Evolutionary conservation across 2,329 filamentous ascomycete genomes (phyloP).

Genomic region (Aspergillus melleus): DNA sequence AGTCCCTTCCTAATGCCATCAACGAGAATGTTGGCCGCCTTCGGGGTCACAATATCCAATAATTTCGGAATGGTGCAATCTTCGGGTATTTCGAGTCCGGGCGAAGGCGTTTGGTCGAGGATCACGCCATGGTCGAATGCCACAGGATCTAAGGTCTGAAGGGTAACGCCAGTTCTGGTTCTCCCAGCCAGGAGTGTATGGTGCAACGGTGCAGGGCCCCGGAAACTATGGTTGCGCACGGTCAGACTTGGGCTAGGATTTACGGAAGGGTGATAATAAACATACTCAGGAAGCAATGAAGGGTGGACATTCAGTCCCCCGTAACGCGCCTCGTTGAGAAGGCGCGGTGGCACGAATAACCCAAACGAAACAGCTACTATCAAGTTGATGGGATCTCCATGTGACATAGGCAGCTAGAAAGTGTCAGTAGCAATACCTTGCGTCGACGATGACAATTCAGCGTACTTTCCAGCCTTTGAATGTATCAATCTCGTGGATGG

Average conservation of each 20-base stretch:
- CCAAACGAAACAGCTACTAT: slow-evolving; percentile 94
- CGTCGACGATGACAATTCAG: slow-evolving; percentile 8
- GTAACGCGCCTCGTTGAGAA: slow-evolving; percentile 70
- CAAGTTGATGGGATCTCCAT: slow-evolving; percentile 62
- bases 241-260: too few species aligned
- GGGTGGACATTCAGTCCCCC: slow-evolving; percentile 93
- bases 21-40: slow-evolving; percentile 72
- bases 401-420: slow-evolving; percentile 54
- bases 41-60: slow-evolving; percentile 56
- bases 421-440: slow-evolving; percentile 18
- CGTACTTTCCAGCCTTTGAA: slow-evolving; percentile 78
- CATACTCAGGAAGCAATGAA: slow-evolving; percentile 80
- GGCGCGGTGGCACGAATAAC: slow-evolving; percentile 75
- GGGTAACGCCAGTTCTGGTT: slow-evolving; percentile 68
- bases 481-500: slow-evolving; percentile 73
- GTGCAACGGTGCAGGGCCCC: slow-evolving; percentile 83
- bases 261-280: too few species aligned
- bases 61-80: slow-evolving; percentile 52
- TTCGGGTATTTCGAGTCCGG: slow-evolving; percentile 55
- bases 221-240: slow-evolving; percentile 56
- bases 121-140: slow-evolving; percentile 78
- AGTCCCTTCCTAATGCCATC: slow-evolving; percentile 61
- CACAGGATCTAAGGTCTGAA: slow-evolving; percentile 79
- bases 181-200: slow-evolving; percentile 71
- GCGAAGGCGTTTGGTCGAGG: slow-evolving; percentile 66